Percentiles rank a stretch among this genome's conserved stretches.
Evolutionary conservation across 345 rosid species (phyloP).

Genomic region (Moricandia moricandioides): DNA sequence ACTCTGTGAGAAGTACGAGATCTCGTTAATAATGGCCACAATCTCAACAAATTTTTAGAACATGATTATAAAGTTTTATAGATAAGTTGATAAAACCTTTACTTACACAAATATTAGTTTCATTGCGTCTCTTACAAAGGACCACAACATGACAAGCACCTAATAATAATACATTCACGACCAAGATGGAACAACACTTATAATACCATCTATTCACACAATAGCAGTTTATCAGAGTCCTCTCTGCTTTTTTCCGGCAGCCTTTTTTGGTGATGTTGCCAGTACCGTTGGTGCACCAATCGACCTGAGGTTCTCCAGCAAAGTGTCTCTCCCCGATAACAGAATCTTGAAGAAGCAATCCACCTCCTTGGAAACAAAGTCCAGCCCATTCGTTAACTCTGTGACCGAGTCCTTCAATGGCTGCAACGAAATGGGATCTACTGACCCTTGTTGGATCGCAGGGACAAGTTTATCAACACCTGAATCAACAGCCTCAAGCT

Average conservation of each 20-base stretch:
- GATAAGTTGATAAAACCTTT: neutral
- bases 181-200: conserved; percentile 30
- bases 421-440: conserved; percentile 16
- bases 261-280: conserved; percentile 37
- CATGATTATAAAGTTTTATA: conserved; percentile 9
- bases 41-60: neutral
- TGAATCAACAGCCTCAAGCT: conserved; percentile 35
- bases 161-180: conserved; percentile 9
- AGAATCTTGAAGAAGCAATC: conserved; percentile 41
- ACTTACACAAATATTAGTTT: conserved; percentile 16
- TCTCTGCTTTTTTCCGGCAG: conserved; percentile 36
- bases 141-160: conserved; percentile 18
- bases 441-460: conserved; percentile 25
- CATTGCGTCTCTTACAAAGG: conserved; percentile 29
- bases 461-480: conserved; percentile 26
- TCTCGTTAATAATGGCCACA: neutral
- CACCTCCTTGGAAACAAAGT: conserved; percentile 36
- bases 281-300: neutral
- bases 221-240: conserved; percentile 31
- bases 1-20: neutral
- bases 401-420: conserved; percentile 28
- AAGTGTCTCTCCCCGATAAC: conserved; percentile 34
- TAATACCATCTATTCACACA: conserved; percentile 27
- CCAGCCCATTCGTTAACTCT: conserved; percentile 32
- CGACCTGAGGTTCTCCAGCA: conserved; percentile 40